Base-by-base conservation (phyloP, 352 stramenopile species). In the Globisporangium carolinianum region DNA sequence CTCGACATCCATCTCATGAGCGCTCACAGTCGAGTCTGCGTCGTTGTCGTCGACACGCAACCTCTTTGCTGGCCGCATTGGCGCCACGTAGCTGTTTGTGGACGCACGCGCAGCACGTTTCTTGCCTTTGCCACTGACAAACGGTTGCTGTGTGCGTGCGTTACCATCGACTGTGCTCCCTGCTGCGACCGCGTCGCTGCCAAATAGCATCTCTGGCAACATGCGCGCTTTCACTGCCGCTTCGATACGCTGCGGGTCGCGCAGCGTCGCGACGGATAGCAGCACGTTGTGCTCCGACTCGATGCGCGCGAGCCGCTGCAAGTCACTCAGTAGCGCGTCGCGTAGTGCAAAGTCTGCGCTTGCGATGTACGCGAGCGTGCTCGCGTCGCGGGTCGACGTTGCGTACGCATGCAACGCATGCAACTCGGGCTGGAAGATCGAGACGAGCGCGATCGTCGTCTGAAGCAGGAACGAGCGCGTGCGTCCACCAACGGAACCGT, bases 201-300 rank as follows among this genome's bases (percentile, higher is more conserved):
- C 49, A 55, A 87, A 89, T 41, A 89, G 63, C 12, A 72, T 24
- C 2, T 79, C 63, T 15, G 77, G 69, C 45, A 67, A 62, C 45
- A 89, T 79, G 12, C 76, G 55, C 5, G 58, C 35, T 15, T 76
- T 79, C 36, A 91, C 58, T 41, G 71, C 78, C 3, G 51, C 50
- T 36, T 85, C 69, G 7, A 79, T 69, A 11, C 56, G 49, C 17
- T 77, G 64, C 46, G 67, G 61, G 57, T 89, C 66, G 14, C 74
- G 73, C 4, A 91, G 18, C 17, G 66, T 73, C 36, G 62, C 65
- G 9, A 91, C 15, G 0, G 81, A 89, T 6, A 91, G 63, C 11
- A 88, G n/a, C 12, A 84, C 45, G n/a, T 67, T 63, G 48, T 76
- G 82, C n/a, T 87, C 71, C 5, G 53, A 35, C 35, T 78, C 69